phyloP scores from a whole-genome alignment of 352 stramenopile genomes.

The Globisporangium uncinulatum region DNA sequence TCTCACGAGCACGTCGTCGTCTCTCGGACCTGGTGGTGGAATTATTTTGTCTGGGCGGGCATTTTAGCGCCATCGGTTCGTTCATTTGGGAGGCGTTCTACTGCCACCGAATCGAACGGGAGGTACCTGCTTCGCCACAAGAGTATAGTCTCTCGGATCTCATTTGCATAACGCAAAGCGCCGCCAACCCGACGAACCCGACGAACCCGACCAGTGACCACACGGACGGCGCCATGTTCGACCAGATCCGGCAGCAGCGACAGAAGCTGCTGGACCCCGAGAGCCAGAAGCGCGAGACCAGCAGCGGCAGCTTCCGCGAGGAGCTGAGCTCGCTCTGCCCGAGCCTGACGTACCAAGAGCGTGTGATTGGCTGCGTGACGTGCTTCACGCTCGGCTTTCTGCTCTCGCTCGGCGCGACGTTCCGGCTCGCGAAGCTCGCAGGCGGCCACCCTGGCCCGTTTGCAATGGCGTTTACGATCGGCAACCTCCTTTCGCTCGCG shows the following conservation, averaged over 20 bases:
- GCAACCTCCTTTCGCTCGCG: conserved; percentile 76
- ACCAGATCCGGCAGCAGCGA: conserved; percentile 57
- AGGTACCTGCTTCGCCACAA: too few relatives aligned
- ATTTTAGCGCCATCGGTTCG: too few relatives aligned
- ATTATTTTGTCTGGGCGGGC: neutral
- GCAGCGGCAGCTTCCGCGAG: conserved; percentile 15
- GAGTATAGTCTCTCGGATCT: too few relatives aligned
- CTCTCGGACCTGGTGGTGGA: neutral
- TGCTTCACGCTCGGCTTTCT: conserved; percentile 82
- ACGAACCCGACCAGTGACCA: neutral
- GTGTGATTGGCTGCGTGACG: conserved; percentile 70
- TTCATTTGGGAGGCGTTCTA: too few relatives aligned
- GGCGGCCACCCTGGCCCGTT: conserved; percentile 78
- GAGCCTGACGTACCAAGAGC: conserved; percentile 81
- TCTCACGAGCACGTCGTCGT: too few relatives aligned
- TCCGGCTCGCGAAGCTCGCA: conserved; percentile 69
- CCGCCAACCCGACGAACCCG: neutral
- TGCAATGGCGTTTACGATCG: conserved; percentile 81
- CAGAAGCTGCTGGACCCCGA: conserved; percentile 81
- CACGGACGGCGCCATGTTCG: conserved; percentile 35
- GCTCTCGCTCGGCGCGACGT: conserved; percentile 77
- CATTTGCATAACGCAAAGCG: neutral
- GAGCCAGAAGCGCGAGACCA: conserved; percentile 23
- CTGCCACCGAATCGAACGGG: too few relatives aligned
- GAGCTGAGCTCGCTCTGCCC: conserved; percentile 44